Percentiles rank a stretch among this genome's conserved stretches.
Conservation (phyloP, 2,329 filamentous ascomycete genomes). For the Talaromyces sp. region DNA sequence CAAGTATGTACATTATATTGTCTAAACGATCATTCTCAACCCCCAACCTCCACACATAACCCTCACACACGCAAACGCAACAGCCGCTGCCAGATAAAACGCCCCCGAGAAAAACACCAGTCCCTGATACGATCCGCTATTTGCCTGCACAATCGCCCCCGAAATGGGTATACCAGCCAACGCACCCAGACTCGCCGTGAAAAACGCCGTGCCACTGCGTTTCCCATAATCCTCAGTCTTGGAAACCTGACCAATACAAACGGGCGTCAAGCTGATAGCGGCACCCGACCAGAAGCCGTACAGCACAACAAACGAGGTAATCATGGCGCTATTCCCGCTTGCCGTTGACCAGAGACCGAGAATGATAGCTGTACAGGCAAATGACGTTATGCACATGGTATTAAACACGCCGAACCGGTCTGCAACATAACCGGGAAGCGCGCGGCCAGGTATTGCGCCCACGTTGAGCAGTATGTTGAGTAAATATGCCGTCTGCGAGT, state of each 20-base stretch:
- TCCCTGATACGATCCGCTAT: constrained; percentile 14
- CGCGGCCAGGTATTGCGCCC: constrained; percentile 21
- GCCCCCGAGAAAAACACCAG: constrained; percentile 16
- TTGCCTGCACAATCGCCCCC: constrained; percentile 17
- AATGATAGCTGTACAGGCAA: constrained; percentile 19
- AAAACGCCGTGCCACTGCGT: constrained; percentile 31
- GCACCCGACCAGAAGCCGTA: constrained; percentile 36
- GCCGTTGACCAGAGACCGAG: constrained; percentile 20
- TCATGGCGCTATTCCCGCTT: constrained; percentile 13
- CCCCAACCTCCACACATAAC: constrained; percentile 4
- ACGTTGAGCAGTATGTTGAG: constrained; percentile 30
- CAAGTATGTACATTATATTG: background rate
- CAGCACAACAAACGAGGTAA: constrained; percentile 22
- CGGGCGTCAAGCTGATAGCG: constrained; percentile 33
- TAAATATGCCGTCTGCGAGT: constrained; percentile 22
- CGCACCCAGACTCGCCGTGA: constrained; percentile 21
- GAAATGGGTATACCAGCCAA: constrained; percentile 22
- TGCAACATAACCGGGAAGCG: constrained; percentile 21
- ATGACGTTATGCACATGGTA: constrained; percentile 18
- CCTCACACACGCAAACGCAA: constrained; percentile 9
- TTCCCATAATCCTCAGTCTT: constrained; percentile 36
- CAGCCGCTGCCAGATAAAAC: constrained; percentile 24
- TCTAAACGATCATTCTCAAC: background rate
- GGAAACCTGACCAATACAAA: constrained; percentile 46
- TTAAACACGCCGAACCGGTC: constrained; percentile 24